phyloP scores from a whole-genome alignment of 768 basidiomycete genomes.

The Amanita thiersii region DNA sequence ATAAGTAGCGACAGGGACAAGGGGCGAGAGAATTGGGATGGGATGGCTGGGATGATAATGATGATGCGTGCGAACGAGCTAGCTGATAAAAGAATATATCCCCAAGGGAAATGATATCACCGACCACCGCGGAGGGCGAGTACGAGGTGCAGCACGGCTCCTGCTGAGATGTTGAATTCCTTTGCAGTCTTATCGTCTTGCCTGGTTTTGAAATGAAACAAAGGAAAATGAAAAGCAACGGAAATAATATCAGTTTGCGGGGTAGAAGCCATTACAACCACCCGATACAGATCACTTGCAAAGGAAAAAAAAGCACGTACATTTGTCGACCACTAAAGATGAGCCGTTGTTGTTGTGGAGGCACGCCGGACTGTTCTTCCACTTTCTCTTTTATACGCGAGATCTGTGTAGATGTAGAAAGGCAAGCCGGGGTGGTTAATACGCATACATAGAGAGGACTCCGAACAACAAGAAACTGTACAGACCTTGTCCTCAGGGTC shows the following conservation, averaged over 20 bases:
- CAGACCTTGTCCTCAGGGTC: constrained; percentile 80
- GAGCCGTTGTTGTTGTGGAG: constrained; percentile 90
- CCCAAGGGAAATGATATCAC: too few species aligned
- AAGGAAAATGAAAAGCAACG: too few species aligned
- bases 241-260: too few species aligned
- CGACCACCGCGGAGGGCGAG: constrained; percentile 89
- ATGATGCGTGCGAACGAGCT: too few species aligned
- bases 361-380: constrained; percentile 97
- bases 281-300: too few species aligned
- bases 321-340: constrained; percentile 92
- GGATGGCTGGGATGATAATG: too few species aligned
- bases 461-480: constrained; percentile 6
- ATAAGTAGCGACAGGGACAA: too few species aligned
- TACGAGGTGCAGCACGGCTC: constrained; percentile 88
- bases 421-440: background rate
- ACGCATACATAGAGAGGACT: too few species aligned
- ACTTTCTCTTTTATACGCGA: constrained; percentile 94
- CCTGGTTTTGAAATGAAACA: constrained; percentile 34
- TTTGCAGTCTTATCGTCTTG: constrained; percentile 85
- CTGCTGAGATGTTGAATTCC: constrained; percentile 77
- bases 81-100: too few species aligned
- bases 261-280: too few species aligned
- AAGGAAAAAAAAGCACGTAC: constrained; percentile 35
- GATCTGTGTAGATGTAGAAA: constrained; percentile 44
- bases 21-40: too few species aligned